These are phyloP conservation scores for Rhynchospora pubera DNA, from an alignment of 176 grass and related monocot genomes.

Conservation along the genomic window DNA sequence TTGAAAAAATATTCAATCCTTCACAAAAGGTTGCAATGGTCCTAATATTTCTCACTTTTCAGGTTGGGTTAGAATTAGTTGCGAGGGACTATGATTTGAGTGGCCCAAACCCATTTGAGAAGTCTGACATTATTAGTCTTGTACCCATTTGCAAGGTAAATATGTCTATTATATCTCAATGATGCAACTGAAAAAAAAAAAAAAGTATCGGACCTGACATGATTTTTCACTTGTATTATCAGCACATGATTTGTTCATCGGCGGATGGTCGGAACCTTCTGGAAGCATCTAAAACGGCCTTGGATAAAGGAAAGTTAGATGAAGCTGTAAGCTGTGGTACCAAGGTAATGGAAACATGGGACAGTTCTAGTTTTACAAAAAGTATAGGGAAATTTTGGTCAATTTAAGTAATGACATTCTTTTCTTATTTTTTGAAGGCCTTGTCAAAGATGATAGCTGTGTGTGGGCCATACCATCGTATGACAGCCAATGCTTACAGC, in stretches of 20 bases:
- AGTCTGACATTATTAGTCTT: conserved; percentile 84
- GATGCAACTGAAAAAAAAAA: neutral
- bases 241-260: conserved; percentile 84
- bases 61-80: conserved; percentile 92
- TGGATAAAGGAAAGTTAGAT: conserved; percentile 99
- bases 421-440: conserved; percentile 49
- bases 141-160: conserved; percentile 96
- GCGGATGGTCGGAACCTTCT: conserved; percentile 90
- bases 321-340: conserved; percentile 84
- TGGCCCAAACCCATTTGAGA: conserved; percentile 81
- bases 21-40: neutral
- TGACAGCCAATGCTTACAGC: conserved; percentile 95
- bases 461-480: conserved; percentile 85
- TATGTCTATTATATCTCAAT: conserved; percentile 2
- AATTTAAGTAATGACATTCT: conserved; percentile 20
- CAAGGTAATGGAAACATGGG: conserved; percentile 42
- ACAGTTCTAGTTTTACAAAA: neutral
- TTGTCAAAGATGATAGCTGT: conserved; percentile 88
- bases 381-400: neutral
- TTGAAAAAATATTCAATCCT: neutral
- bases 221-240: conserved; percentile 15
- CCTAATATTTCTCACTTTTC: conserved; percentile 30
- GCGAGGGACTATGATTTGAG: conserved; percentile 96
- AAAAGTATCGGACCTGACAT: neutral
- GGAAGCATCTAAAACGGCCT: conserved; percentile 90